Percentiles rank a stretch among this genome's conserved stretches.
These are phyloP conservation scores for Durio zibethinus DNA, from an alignment of 345 rosid genomes.

Conservation along the genomic window DNA sequence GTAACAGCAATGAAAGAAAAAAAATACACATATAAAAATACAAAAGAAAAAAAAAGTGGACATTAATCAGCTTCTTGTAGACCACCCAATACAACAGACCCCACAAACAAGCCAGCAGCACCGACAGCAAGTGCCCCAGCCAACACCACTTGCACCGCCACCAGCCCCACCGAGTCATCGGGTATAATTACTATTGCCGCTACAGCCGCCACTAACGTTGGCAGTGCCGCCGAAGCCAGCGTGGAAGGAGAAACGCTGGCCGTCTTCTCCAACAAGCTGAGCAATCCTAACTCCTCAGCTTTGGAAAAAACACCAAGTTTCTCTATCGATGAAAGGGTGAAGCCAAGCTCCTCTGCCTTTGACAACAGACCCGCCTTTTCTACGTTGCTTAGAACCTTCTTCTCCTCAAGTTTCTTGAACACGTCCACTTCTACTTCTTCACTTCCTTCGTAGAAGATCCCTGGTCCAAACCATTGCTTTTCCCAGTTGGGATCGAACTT, in stretches of 20 bases:
- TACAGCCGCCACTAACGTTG: constrained; percentile 69
- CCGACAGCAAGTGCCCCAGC: constrained; percentile 64
- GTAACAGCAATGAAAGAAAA: not conserved
- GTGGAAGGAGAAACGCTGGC: constrained; percentile 61
- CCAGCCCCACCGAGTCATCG: constrained; percentile 70
- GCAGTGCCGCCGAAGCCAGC: constrained; percentile 75
- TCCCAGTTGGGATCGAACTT: constrained; percentile 65
- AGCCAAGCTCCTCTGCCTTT: constrained; percentile 71
- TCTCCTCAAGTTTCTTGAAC: constrained; percentile 85
- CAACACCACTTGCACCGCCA: constrained; percentile 59
- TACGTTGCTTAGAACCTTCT: constrained; percentile 80
- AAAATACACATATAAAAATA: not conserved
- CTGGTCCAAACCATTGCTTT: constrained; percentile 91
- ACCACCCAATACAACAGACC: constrained; percentile 72
- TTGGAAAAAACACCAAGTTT: constrained; percentile 77
- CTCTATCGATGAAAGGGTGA: constrained; percentile 85
- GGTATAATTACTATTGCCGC: constrained; percentile 67
- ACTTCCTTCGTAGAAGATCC: constrained; percentile 79
- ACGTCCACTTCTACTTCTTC: constrained; percentile 84
- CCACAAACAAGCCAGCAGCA: constrained; percentile 71
- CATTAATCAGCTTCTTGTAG: constrained; percentile 83
- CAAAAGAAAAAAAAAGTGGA: not conserved
- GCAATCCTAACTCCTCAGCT: constrained; percentile 85
- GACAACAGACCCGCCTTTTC: constrained; percentile 83
- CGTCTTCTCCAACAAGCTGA: constrained; percentile 69